These are phyloP conservation scores for Penicillium cinerascens DNA, from an alignment of 495 filamentous ascomycete genomes.

Conservation along the genomic window DNA sequence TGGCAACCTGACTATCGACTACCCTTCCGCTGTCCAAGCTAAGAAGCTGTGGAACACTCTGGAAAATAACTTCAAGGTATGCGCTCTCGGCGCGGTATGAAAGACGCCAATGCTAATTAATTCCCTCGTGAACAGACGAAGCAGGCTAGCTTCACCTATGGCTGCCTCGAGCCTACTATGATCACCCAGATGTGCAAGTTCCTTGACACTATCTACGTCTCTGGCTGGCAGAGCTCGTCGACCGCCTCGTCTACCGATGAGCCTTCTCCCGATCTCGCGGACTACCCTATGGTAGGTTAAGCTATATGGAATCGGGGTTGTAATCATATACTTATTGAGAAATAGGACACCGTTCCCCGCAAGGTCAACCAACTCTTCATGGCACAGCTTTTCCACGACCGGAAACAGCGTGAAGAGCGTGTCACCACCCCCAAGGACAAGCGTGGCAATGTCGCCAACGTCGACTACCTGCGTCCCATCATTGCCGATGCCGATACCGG, in stretches of 20 bases:
- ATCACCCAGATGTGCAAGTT: conserved; percentile 99
- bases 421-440: conserved; percentile 70
- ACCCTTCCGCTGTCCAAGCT: conserved; percentile 78
- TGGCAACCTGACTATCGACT: conserved; percentile 86
- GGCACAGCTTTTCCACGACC: conserved; percentile 98
- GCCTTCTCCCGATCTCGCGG: conserved; percentile 94
- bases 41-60: conserved; percentile 96
- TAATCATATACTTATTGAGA: not conserved
- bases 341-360: conserved; percentile 92
- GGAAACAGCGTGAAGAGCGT: conserved; percentile 95
- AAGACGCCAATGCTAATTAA: not conserved
- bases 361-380: conserved; percentile 96
- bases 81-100: conserved; percentile 7
- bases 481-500: conserved; percentile 97
- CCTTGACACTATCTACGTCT: conserved; percentile 96
- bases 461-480: conserved; percentile 93
- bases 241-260: conserved; percentile 93
- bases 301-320: not conserved
- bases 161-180: conserved; percentile 96
- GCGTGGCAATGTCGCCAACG: conserved; percentile 71
- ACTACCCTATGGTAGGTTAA: conserved; percentile 85
- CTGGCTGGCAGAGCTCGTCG: conserved; percentile 97
- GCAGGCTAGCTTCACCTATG: conserved; percentile 90
- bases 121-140: conserved; percentile 52
- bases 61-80: conserved; percentile 77